These are phyloP conservation scores for Trichosporon faecale DNA, from an alignment of 1,284 basidiomycete genomes.

Conservation along the genomic window DNA sequence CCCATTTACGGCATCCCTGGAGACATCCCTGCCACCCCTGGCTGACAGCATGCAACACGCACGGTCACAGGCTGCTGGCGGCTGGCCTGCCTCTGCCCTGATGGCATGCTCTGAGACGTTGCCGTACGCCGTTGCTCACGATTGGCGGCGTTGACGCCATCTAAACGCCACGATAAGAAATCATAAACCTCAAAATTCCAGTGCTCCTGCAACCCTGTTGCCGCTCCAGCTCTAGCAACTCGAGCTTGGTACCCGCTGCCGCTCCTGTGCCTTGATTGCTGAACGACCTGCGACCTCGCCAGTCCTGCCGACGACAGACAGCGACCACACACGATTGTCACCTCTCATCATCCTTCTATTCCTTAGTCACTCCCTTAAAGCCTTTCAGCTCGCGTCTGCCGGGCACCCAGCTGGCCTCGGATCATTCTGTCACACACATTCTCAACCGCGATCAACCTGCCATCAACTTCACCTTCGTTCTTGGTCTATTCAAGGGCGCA, in stretches of 20 bases:
- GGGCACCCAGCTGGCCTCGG: not conserved
- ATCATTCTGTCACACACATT: not conserved
- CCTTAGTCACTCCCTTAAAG: not conserved
- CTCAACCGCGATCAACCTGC: not conserved
- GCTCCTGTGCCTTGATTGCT: not conserved
- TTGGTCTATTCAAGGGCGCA: not conserved
- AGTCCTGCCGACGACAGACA: not conserved
- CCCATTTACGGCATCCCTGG: not conserved
- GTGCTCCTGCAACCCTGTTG: not conserved
- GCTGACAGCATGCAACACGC: not conserved
- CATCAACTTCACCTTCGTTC: not conserved
- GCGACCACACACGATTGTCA: not conserved
- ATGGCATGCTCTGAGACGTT: not conserved
- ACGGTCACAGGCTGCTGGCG: not conserved
- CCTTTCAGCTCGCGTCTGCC: not conserved
- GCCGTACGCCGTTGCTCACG: not conserved
- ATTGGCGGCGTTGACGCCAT: constrained; percentile 9
- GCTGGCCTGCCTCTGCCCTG: not conserved
- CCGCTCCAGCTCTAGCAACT: not conserved
- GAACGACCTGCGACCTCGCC: not conserved
- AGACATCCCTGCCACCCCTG: not conserved
- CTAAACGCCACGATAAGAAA: constrained; percentile 11
- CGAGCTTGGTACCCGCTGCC: not conserved
- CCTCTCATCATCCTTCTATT: not conserved
- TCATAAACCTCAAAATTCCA: not conserved